Evolutionary conservation across 768 basidiomycete species (phyloP), one percentile per base, ranked within the genome.

Genomic region (Phanerochaete carnosa): DNA sequence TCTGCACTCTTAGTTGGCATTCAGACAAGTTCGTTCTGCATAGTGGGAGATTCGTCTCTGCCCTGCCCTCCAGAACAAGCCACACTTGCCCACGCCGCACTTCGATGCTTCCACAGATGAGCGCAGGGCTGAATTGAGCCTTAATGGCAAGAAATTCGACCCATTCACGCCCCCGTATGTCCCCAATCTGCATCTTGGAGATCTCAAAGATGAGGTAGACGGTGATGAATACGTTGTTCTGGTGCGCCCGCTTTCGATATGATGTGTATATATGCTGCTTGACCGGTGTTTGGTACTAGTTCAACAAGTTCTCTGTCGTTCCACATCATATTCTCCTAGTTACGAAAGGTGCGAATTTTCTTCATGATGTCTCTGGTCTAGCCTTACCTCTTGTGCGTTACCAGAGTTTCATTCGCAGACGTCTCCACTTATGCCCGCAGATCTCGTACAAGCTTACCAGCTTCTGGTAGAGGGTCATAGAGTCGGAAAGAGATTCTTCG

Each of bases 101-200:
- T 78, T 76, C 56, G 71, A 73, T 23, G 64, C 62, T 12, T 66
- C 59, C 47, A 70, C 70, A 60, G 62, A 68, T 59, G 54, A 62
- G 57, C 65, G 58, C 58, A 64, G 73, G 63, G 45, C 69, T 30
- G 70, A 72, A 46, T 47, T 65, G 1, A 53, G 55, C 55, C 46
- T 60, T 45, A 58, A 69, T n/a, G 69, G 70, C 54, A 73, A 72
- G 58, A 39, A 76, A 45, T 68, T 68, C 25, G 86, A 94, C 67
- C 94, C 94, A 0, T 96, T 98, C 72, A 75, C 81, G n/a, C 90
- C 92, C 4, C 95, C 95, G 4, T 97, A 95, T 70, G 84, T 84
- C 52, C 78, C 82, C 8, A 86, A 88, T 57, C 78, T 98, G 15
- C 82, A 83, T 65, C 75, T 97, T 1, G 94, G 92, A 0, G 88